Evolutionary conservation across 345 rosid genomes (phyloP).

Genomic region (Euphorbia tirucalli): DNA sequence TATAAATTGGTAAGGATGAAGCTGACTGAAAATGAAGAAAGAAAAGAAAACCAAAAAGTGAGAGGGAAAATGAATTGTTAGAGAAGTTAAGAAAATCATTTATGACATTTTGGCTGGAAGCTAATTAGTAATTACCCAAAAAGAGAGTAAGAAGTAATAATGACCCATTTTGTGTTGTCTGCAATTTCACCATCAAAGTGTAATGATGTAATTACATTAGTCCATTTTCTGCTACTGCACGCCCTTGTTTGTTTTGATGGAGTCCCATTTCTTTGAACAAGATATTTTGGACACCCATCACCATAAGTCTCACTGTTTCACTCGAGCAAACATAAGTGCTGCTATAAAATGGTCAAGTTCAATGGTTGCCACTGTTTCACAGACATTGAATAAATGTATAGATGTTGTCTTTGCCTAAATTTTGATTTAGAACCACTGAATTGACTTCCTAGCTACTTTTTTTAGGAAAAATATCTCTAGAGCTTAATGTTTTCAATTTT

Average conservation of each 20-base stretch:
- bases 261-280: constrained; percentile 23
- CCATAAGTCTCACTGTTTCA: constrained; percentile 4
- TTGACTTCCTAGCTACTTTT: too few relatives aligned
- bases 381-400: not conserved
- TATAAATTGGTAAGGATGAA: not conserved
- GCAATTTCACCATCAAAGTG: constrained; percentile 18
- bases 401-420: not conserved
- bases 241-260: constrained; percentile 18
- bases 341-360: constrained; percentile 24
- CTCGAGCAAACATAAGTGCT: constrained; percentile 18
- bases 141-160: constrained; percentile 19
- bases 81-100: not conserved
- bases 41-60: too few relatives aligned
- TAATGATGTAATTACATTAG: constrained; percentile 1
- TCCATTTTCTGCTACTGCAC: constrained; percentile 10
- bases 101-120: constrained; percentile 13
- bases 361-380: not conserved
- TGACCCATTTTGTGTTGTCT: constrained; percentile 43
- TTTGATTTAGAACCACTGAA: not conserved
- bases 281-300: constrained; percentile 22
- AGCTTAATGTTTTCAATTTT: too few relatives aligned
- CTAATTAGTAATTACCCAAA: not conserved
- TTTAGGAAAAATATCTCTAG: too few relatives aligned
- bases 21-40: not conserved
- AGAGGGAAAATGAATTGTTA: not conserved